phyloP scores from a whole-genome alignment of 129 eudicot species.

The Silybum marianum region DNA sequence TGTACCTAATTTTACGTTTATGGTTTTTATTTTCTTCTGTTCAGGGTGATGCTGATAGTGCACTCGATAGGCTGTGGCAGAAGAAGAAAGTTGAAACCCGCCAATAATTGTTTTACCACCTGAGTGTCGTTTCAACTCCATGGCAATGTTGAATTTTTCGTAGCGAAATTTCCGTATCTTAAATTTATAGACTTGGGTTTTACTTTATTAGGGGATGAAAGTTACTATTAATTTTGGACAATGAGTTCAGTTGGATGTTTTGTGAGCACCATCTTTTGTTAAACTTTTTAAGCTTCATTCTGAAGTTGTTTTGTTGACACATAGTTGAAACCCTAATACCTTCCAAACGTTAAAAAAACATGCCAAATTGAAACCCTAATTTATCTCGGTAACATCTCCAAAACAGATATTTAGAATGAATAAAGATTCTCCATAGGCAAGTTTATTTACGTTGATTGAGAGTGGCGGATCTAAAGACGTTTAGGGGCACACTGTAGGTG shows the following conservation, averaged over 20 bases:
- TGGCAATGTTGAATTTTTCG: slow-evolving; percentile 16
- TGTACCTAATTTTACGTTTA: neutral
- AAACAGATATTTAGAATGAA: too few species aligned
- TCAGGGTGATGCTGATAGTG: slow-evolving; percentile 85
- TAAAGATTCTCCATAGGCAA: too few species aligned
- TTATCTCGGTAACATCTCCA: too few species aligned
- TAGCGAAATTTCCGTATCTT: neutral
- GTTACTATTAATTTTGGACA: slow-evolving; percentile 9
- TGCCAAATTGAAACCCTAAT: too few species aligned
- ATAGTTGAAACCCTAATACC: too few species aligned
- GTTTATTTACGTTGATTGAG: too few species aligned
- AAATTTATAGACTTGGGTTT: slow-evolving; percentile 1
- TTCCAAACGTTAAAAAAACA: too few species aligned
- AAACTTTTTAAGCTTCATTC: neutral
- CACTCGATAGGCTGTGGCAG: slow-evolving; percentile 73
- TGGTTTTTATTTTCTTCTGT: neutral
- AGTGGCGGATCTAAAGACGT: too few species aligned
- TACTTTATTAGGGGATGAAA: neutral
- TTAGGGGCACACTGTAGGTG: too few species aligned
- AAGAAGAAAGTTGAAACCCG: slow-evolving; percentile 57
- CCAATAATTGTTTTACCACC: slow-evolving; percentile 25
- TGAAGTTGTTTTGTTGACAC: neutral
- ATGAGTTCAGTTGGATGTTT: slow-evolving; percentile 3
- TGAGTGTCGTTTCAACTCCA: neutral
- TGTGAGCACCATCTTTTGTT: neutral